Conservation (phyloP, 495 filamentous ascomycete species). For the Clohesyomyces aquaticus region DNA sequence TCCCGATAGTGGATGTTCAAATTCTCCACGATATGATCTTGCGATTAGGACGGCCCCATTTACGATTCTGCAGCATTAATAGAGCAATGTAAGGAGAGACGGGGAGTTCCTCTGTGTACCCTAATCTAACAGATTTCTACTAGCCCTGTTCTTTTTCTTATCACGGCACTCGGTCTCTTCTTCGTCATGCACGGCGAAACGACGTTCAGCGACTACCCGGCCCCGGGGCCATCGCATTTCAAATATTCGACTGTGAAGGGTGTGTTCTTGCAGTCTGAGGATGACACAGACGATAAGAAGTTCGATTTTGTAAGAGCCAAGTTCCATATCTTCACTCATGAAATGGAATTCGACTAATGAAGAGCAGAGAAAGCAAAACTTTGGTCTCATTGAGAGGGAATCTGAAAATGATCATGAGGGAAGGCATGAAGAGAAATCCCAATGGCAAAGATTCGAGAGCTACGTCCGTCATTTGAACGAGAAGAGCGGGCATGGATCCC, state of each 20-base stretch:
- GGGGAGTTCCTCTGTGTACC: no score
- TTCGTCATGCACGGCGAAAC: not conserved
- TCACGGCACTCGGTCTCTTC: not conserved
- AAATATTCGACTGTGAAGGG: slow-evolving; percentile 36
- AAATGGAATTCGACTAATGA: not conserved
- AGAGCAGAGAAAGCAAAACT: slow-evolving; percentile 38
- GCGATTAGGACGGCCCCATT: not conserved
- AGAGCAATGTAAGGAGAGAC: not conserved
- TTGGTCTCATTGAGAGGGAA: slow-evolving; percentile 41
- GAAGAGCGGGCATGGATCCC: slow-evolving; percentile 20
- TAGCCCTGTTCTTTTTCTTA: not conserved
- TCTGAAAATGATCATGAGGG: slow-evolving; percentile 38
- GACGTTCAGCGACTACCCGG: not conserved
- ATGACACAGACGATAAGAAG: slow-evolving; percentile 24
- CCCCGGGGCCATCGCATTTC: slow-evolving; percentile 11
- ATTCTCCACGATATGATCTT: not conserved
- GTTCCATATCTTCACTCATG: not conserved
- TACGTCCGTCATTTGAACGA: slow-evolving; percentile 35
- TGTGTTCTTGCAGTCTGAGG: slow-evolving; percentile 42
- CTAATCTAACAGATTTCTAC: not conserved
- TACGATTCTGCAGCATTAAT: not conserved
- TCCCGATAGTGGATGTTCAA: not conserved
- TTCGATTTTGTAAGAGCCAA: slow-evolving; percentile 46
- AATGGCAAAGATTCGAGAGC: slow-evolving; percentile 44
- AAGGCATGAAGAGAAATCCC: slow-evolving; percentile 12